Percentiles rank a stretch among this genome's conserved stretches.
These are phyloP conservation scores for Russula sp. DNA, from an alignment of 768 basidiomycete genomes.

Conservation along the genomic window DNA sequence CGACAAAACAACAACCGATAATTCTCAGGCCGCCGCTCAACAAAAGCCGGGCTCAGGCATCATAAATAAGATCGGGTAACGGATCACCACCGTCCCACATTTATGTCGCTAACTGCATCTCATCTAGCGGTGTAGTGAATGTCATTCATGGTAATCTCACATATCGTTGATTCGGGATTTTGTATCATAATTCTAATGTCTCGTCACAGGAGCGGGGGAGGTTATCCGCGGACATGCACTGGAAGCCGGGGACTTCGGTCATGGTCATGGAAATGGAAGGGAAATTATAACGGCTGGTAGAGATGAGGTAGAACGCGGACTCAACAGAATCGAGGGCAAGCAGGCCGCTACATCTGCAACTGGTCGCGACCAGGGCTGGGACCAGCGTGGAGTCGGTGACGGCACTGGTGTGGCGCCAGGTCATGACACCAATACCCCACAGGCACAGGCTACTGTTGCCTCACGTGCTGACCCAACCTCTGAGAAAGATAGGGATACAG, in stretches of 20 bases:
- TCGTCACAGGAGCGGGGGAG: slow-evolving; percentile 6
- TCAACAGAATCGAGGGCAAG: slow-evolving; percentile 10
- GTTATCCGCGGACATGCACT: slow-evolving; percentile 9
- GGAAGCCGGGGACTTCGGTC: neutral
- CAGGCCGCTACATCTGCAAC: neutral
- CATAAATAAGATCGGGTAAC: slow-evolving; percentile 4
- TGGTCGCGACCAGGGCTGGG: neutral
- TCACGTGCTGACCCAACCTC: neutral
- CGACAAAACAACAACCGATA: neutral
- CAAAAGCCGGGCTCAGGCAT: neutral
- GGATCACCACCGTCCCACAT: neutral
- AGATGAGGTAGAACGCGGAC: slow-evolving; percentile 14
- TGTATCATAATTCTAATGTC: neutral
- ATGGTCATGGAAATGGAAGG: neutral
- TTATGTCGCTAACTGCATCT: neutral
- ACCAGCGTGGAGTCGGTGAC: neutral
- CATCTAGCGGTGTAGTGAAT: slow-evolving; percentile 3
- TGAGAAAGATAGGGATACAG: neutral
- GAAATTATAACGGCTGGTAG: slow-evolving; percentile 7
- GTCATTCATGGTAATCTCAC: slow-evolving; percentile 11
- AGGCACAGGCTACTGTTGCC: neutral
- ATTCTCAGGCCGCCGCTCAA: neutral
- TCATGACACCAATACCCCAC: neutral
- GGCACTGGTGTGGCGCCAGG: neutral
- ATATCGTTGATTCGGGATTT: neutral